Evolutionary conservation across 208 protist genomes (phyloP).

Genomic region (Acanthamoeba healyi): DNA sequence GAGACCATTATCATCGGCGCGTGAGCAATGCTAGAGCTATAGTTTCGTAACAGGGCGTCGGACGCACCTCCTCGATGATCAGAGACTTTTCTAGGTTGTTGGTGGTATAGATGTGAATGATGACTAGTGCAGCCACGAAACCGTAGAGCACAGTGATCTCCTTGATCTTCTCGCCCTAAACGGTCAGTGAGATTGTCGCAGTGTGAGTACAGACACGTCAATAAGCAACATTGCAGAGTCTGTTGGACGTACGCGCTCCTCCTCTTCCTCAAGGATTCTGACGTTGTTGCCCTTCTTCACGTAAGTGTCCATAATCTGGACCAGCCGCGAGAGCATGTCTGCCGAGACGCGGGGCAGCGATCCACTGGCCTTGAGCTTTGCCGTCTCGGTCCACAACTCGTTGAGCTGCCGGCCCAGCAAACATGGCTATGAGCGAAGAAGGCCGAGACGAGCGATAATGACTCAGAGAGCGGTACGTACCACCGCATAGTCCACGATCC

Average conservation of each 20-base stretch:
- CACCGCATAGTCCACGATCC: neutral
- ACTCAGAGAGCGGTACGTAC: too few relatives aligned
- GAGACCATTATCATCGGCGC: too few relatives aligned
- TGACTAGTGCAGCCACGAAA: constrained; percentile 30
- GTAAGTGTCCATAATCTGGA: constrained; percentile 39
- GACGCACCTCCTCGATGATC: constrained; percentile 37
- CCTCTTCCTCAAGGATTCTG: constrained; percentile 23
- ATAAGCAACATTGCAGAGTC: too few relatives aligned
- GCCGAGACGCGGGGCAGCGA: constrained; percentile 26
- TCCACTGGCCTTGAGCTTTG: constrained; percentile 57
- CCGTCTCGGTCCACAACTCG: constrained; percentile 61
- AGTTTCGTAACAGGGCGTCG: too few relatives aligned
- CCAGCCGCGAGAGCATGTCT: constrained; percentile 11
- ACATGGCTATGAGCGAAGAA: neutral
- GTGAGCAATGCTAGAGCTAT: too few relatives aligned
- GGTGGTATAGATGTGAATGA: constrained; percentile 23
- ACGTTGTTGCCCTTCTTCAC: constrained; percentile 50
- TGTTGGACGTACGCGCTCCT: constrained; percentile 13
- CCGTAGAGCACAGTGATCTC: constrained; percentile 26
- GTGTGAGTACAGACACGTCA: too few relatives aligned
- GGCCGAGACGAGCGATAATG: too few relatives aligned
- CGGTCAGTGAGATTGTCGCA: too few relatives aligned
- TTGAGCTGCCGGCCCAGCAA: neutral
- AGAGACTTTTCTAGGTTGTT: constrained; percentile 11
- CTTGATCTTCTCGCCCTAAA: neutral